A percentile compares a stretch with the other conserved stretches of the same genome.
These are phyloP conservation scores for Septoria petroselini DNA, from an alignment of 2,329 filamentous ascomycete genomes.

Conservation along the genomic window DNA sequence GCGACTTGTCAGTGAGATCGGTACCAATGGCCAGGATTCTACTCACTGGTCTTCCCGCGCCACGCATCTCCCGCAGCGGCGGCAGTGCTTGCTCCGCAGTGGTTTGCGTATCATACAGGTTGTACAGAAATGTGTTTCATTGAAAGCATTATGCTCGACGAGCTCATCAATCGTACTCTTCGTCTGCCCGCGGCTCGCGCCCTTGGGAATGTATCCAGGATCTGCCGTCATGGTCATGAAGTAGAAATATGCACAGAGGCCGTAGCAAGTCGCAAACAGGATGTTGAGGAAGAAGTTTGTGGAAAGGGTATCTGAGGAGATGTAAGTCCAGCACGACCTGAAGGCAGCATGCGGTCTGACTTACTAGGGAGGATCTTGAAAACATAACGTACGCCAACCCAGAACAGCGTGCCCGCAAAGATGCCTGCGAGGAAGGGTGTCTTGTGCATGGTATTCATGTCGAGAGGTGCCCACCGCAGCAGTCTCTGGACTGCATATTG, in stretches of 20 bases:
- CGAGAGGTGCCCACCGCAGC: constrained; percentile 75
- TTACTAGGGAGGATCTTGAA: constrained; percentile 69
- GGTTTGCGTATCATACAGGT: constrained; percentile 92
- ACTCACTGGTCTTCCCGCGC: constrained; percentile 95
- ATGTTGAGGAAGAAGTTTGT: constrained; percentile 73
- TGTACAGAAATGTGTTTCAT: constrained; percentile 91
- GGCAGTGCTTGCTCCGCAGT: constrained; percentile 92
- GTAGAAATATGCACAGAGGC: constrained; percentile 80
- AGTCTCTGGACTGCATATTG: constrained; percentile 76
- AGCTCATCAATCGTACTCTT: constrained; percentile 86
- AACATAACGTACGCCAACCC: constrained; percentile 73
- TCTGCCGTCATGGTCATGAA: constrained; percentile 79
- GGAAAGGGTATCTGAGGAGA: constrained; percentile 58
- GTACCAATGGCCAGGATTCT: not conserved
- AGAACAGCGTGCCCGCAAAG: constrained; percentile 82
- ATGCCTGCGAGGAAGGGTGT: constrained; percentile 94
- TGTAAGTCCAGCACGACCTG: constrained; percentile 18
- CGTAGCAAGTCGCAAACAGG: constrained; percentile 63
- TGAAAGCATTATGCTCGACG: constrained; percentile 80
- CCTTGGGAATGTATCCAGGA: constrained; percentile 88
- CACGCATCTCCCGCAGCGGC: constrained; percentile 84
- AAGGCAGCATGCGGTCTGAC: constrained; percentile 30
- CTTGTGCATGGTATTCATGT: constrained; percentile 86
- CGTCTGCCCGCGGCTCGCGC: constrained; percentile 83
- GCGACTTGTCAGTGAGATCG: constrained; percentile 12